phyloP scores from a whole-genome alignment of 2,329 filamentous ascomycete species.

The Ophiognomonia clavigignenti-juglandacearum region DNA sequence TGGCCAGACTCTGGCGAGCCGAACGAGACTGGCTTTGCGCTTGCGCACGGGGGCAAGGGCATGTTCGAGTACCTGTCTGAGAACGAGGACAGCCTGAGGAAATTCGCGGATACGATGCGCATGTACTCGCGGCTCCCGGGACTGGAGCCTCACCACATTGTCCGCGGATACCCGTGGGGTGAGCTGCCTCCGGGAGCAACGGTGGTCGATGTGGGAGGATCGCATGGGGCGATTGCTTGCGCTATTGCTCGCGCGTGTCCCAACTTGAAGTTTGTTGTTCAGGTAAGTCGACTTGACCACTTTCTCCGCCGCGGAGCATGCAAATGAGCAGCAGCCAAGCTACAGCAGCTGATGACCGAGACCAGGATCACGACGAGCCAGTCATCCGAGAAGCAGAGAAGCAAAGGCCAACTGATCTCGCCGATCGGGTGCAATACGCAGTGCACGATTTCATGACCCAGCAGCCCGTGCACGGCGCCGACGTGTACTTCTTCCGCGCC shows the following conservation, averaged over 20 bases:
- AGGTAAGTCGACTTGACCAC: too few species aligned
- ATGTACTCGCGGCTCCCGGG: slow-evolving; percentile 4
- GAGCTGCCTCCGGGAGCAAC: slow-evolving; percentile 18
- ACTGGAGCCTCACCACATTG: slow-evolving; percentile 10
- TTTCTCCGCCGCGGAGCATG: too few species aligned
- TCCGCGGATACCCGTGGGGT: slow-evolving; percentile 22
- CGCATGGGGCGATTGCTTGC: slow-evolving; percentile 14
- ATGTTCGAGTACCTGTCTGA: not conserved
- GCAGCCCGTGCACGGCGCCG: slow-evolving; percentile 21
- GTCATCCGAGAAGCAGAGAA: slow-evolving; percentile 20
- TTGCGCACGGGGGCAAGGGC: not conserved
- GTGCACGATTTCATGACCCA: slow-evolving; percentile 26
- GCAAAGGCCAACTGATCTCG: slow-evolving; percentile 17
- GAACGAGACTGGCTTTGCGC: slow-evolving; percentile 1
- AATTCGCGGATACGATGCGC: slow-evolving; percentile 1
- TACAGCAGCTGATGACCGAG: not conserved
- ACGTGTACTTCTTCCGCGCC: slow-evolving; percentile 27
- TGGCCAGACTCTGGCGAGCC: slow-evolving; percentile 2
- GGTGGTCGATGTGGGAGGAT: slow-evolving; percentile 23
- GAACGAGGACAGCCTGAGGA: not conserved
- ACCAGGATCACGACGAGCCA: slow-evolving; percentile 17
- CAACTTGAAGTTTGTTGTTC: slow-evolving; percentile 17
- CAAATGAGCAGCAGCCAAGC: too few species aligned
- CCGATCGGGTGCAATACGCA: slow-evolving; percentile 19
- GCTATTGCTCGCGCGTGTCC: slow-evolving; percentile 3